Percentiles rank a stretch among this genome's conserved stretches.
phyloP scores from a whole-genome alignment of 2,329 filamentous ascomycete genomes.

The Apiospora kogelbergensis region DNA sequence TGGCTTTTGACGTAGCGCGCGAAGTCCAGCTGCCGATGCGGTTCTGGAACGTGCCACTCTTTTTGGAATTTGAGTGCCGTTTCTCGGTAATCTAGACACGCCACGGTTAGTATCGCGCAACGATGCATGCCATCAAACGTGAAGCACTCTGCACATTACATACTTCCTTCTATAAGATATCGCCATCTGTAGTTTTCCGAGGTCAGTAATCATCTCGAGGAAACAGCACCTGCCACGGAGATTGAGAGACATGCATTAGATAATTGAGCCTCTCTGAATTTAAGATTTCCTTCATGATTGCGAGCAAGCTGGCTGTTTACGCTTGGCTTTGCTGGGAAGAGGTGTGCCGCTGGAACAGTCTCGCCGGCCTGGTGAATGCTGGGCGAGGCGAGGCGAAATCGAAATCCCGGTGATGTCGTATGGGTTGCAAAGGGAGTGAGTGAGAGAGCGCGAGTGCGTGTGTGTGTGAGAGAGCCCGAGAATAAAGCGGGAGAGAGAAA shows the following conservation, averaged over 20 bases:
- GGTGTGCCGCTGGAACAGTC: not conserved
- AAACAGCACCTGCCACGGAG: not conserved
- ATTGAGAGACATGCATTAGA: constrained; percentile 43
- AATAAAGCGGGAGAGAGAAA: not conserved
- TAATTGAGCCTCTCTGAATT: constrained; percentile 69
- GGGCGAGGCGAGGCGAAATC: not conserved
- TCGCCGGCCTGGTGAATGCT: not conserved
- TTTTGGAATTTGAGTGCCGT: constrained; percentile 68
- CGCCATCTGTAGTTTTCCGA: constrained; percentile 35
- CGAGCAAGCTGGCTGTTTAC: constrained; percentile 7
- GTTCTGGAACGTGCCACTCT: constrained; percentile 64
- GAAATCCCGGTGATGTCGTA: not conserved
- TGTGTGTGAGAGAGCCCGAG: constrained; percentile 11
- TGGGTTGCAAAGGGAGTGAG: not conserved
- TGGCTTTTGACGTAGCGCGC: constrained; percentile 65
- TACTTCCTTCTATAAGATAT: constrained; percentile 64
- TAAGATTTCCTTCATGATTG: constrained; percentile 61
- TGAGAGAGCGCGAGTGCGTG: constrained; percentile 12
- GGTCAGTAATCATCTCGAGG: constrained; percentile 17
- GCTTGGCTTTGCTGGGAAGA: not conserved
- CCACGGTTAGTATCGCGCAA: constrained; percentile 28
- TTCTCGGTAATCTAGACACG: constrained; percentile 61
- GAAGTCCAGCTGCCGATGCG: constrained; percentile 63
- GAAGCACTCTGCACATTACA: constrained; percentile 34
- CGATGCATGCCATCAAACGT: constrained; percentile 23